Evolutionary conservation across 495 filamentous ascomycete genomes (phyloP), one percentile per base, ranked within the genome.

Genomic region (Stereocaulon alpinum): DNA sequence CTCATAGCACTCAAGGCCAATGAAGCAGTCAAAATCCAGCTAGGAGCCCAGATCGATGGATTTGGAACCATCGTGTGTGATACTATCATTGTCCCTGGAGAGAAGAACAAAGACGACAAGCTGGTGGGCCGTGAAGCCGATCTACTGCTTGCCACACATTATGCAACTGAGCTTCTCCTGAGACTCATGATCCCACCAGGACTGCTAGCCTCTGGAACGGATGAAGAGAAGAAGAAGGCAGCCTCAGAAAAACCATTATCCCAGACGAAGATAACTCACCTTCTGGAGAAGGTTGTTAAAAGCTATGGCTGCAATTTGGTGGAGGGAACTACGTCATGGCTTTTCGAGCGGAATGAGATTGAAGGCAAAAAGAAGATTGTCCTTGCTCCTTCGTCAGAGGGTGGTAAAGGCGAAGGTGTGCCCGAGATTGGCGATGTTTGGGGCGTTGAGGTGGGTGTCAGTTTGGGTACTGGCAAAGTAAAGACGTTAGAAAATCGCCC

Each of bases 331-430:
- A 98, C 93, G 48, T 91, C 87, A 69, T 97, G 92, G 90, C 73
- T 88, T 41, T 96, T 97, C 69, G 89, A 88, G 64, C 86, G 87
- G 68, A 95, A 97, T 72, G 93, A 97, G 70, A 98, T 98, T 64
- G 93, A 98, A 76, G 87, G 86, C 59, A 87, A 87, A 77, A 98
- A 98, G 84, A 96, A 95, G 83, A 94, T 98, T 69, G 93, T 98
- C 55, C 75, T 98, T 29, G 79, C 87, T 20, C 90, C 94, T 34
- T 86, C 86, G 55, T 87, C 95, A 68, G 82, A 81, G 56, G 76
- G 79, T 62, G 84, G 88, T 67, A 95, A 93, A 75, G 91, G 91
- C 51, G 93, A 98, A 67, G 93, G 93, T 63, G 69, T 82, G 44
- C 89, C 93, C 42, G 93, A 95, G 65, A 78, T 96, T 54, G 89